A percentile compares a stretch with the other conserved stretches of the same genome.
These are phyloP conservation scores for Farysia itapuensis DNA, from an alignment of 1,284 basidiomycete genomes.

Conservation along the genomic window DNA sequence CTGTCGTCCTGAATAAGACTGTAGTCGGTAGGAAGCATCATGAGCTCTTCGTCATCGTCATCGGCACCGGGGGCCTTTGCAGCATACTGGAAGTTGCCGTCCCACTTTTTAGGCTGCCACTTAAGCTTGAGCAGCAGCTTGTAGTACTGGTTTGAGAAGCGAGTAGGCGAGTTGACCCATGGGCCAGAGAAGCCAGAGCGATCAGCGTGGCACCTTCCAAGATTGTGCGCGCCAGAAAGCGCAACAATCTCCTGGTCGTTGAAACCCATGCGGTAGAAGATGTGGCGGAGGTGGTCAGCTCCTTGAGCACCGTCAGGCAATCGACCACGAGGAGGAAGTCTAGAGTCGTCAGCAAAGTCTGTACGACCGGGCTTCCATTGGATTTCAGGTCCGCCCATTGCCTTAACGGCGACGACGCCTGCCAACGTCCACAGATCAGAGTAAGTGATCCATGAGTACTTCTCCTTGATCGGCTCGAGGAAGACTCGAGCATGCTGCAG, in stretches of 20 bases:
- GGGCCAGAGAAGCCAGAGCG: conserved; percentile 57
- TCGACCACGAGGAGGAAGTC: conserved; percentile 59
- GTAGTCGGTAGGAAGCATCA: conserved; percentile 65
- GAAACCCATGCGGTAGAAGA: conserved; percentile 66
- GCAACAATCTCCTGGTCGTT: conserved; percentile 66
- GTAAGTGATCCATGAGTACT: conserved; percentile 65
- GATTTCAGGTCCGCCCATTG: conserved; percentile 63
- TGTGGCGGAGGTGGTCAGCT: conserved; percentile 63
- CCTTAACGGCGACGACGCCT: conserved; percentile 64
- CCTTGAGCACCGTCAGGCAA: conserved; percentile 64
- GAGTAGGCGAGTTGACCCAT: conserved; percentile 56
- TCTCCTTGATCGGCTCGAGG: conserved; percentile 63
- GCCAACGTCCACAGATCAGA: conserved; percentile 62
- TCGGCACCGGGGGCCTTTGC: conserved; percentile 55
- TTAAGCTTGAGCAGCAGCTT: conserved; percentile 62
- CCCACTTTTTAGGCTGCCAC: conserved; percentile 64
- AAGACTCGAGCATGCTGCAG: conserved; percentile 65
- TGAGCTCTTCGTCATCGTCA: conserved; percentile 62
- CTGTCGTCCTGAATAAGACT: conserved; percentile 51
- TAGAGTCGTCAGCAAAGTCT: conserved; percentile 62
- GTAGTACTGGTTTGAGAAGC: conserved; percentile 57
- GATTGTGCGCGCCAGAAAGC: conserved; percentile 65
- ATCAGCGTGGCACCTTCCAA: conserved; percentile 61
- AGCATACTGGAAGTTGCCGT: conserved; percentile 61
- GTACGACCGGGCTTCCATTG: conserved; percentile 62